These are phyloP conservation scores for Maudiozyma bulderi DNA, from an alignment of 805 yeast species.

Conservation along the genomic window DNA sequence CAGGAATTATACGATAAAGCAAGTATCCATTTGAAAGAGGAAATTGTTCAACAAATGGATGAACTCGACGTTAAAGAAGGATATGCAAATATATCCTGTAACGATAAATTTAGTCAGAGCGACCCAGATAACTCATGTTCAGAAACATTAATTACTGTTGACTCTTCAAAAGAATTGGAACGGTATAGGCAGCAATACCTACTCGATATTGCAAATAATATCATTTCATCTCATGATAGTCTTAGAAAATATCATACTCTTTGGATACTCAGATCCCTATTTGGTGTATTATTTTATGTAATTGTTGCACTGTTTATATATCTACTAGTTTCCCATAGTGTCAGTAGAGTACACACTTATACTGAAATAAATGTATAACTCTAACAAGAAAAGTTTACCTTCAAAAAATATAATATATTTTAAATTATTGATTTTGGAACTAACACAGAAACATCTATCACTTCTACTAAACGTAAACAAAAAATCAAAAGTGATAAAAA, in stretches of 20 bases:
- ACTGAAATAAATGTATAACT: not conserved
- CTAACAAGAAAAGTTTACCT: too few relatives aligned
- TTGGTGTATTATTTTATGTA: conserved; percentile 2
- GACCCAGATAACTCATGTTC: not conserved
- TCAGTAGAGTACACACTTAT: not conserved
- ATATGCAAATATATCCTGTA: too few relatives aligned
- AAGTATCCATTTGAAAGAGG: not conserved
- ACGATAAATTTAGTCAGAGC: not conserved
- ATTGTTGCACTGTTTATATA: not conserved
- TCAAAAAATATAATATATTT: not conserved
- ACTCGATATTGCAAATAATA: conserved; percentile 8
- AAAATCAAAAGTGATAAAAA: not conserved
- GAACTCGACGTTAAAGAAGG: not conserved
- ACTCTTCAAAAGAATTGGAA: conserved; percentile 1
- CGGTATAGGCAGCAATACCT: conserved; percentile 6
- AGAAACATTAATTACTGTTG: not conserved
- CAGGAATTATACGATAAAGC: conserved; percentile 5
- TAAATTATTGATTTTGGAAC: not conserved
- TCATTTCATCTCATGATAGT: conserved; percentile 11
- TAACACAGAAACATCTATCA: not conserved
- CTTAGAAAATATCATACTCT: conserved; percentile 7
- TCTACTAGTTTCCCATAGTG: not conserved
- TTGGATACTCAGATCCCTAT: conserved; percentile 12
- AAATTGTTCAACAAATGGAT: not conserved
- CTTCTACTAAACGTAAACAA: not conserved